Conservation (phyloP, 768 basidiomycete genomes). For the Russula compacta region DNA sequence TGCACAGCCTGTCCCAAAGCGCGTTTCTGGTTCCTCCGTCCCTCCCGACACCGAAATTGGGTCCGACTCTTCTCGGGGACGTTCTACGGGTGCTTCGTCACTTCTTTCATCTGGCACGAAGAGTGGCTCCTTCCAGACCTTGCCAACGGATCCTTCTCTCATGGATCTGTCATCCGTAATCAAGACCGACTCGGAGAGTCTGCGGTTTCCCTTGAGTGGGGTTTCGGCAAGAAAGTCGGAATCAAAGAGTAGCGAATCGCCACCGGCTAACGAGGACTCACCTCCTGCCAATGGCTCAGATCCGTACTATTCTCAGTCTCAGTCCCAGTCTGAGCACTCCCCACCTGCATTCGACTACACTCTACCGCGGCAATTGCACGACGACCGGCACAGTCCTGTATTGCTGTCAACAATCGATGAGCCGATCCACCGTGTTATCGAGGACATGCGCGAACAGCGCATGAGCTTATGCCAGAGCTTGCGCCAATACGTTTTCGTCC, state of each 20-base stretch:
- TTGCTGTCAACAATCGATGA: constrained; percentile 56
- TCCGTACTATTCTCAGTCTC: constrained; percentile 9
- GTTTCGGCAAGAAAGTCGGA: neutral
- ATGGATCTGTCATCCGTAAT: constrained; percentile 10
- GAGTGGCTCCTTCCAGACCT: constrained; percentile 13
- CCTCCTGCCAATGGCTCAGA: constrained; percentile 8
- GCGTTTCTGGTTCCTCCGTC: neutral
- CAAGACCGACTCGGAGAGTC: constrained; percentile 6
- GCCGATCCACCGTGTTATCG: constrained; percentile 74
- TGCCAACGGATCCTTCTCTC: constrained; percentile 18
- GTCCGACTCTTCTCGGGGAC: constrained; percentile 16
- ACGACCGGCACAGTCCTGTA: constrained; percentile 40
- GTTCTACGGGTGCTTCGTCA: constrained; percentile 13
- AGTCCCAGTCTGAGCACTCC: constrained; percentile 14
- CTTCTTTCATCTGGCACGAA: constrained; percentile 11
- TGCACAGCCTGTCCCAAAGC: constrained; percentile 5
- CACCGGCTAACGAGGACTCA: constrained; percentile 7
- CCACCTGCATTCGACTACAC: constrained; percentile 43
- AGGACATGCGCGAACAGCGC: constrained; percentile 91
- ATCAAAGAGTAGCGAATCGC: constrained; percentile 7
- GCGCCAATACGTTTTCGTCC: constrained; percentile 90
- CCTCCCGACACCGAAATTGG: neutral
- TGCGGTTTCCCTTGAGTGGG: neutral
- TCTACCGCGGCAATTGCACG: constrained; percentile 52
- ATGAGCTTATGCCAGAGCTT: constrained; percentile 96